phyloP scores from a whole-genome alignment of 2,329 filamentous ascomycete species.

The Fusarium napiforme region DNA sequence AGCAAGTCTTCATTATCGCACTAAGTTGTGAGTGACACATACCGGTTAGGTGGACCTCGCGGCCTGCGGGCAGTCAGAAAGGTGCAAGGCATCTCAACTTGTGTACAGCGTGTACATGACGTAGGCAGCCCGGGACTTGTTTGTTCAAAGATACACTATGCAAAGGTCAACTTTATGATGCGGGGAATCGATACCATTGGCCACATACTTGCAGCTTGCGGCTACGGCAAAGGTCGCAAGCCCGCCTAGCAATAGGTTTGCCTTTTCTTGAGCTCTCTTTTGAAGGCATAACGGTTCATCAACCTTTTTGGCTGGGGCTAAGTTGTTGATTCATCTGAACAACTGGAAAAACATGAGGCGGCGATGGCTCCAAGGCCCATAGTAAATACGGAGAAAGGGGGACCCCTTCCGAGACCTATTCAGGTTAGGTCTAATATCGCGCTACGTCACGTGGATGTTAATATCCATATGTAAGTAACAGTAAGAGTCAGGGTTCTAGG shows the following conservation, averaged over 20 bases:
- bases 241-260: neutral
- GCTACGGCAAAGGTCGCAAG: neutral
- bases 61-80: neutral
- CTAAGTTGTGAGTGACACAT: neutral
- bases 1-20: neutral
- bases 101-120: neutral
- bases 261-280: neutral
- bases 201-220: neutral
- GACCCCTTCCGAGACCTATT: neutral
- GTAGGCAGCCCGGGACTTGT: neutral
- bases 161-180: neutral
- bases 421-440: neutral
- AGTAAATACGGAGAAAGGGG: neutral
- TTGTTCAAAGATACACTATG: neutral
- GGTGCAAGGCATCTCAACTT: neutral
- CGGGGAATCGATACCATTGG: neutral
- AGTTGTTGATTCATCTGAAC: neutral
- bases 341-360: neutral
- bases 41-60: neutral
- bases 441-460: neutral
- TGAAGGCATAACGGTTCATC: neutral
- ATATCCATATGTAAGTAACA: neutral
- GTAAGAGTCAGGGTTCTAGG: no score
- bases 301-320: neutral
- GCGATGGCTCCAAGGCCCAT: neutral